Conservation (phyloP, 192 early-diverging fungal genomes). For the Coemansia sp. region DNA sequence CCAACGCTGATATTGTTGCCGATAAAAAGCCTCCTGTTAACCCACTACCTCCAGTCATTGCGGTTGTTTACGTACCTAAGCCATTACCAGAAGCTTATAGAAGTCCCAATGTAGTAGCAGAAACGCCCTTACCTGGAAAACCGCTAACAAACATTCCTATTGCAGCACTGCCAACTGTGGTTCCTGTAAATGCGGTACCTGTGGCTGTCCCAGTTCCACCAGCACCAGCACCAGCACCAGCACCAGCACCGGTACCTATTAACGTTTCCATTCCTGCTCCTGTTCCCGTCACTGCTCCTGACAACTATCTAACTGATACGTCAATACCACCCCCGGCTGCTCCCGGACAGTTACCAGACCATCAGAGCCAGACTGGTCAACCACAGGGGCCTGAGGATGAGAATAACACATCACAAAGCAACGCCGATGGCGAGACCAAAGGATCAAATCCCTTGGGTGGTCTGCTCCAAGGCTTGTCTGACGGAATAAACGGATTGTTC, state of each 20-base stretch:
- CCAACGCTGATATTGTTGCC: not conserved
- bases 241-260: not conserved
- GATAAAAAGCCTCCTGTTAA: not conserved
- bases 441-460: conserved; percentile 26
- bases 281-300: not conserved
- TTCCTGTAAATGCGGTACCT: conserved; percentile 6
- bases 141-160: not conserved
- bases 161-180: not conserved
- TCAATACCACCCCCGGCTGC: conserved; percentile 8
- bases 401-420: not conserved
- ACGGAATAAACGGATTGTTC: conserved; percentile 27
- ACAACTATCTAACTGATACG: not conserved
- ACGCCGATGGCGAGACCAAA: not conserved
- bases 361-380: conserved; percentile 19
- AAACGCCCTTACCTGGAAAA: not conserved
- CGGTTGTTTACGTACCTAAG: conserved; percentile 2
- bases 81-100: not conserved
- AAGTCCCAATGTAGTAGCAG: not conserved
- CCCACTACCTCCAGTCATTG: not conserved
- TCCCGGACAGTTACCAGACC: conserved; percentile 24
- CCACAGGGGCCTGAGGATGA: not conserved
- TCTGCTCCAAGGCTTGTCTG: conserved; percentile 28
- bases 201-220: not conserved
- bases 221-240: conserved; percentile 11
- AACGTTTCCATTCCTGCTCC: not conserved